Conservation (phyloP, 1,139 yeast genomes). For the Cylindricascospora bacillispora region DNA sequence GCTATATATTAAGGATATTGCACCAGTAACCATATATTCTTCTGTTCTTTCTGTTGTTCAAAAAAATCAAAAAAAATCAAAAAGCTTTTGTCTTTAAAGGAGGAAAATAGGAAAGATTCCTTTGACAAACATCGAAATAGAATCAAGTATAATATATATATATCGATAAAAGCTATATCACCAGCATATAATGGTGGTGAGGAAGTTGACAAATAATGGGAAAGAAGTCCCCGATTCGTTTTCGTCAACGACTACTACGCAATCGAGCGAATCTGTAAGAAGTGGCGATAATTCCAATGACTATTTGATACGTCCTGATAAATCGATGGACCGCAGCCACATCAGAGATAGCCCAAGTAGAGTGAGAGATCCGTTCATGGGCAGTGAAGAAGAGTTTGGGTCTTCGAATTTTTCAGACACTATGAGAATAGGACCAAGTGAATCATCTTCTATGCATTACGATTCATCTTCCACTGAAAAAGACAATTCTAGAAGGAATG, state of each 20-base stretch:
- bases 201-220: constrained; percentile 9
- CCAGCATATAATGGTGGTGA: constrained; percentile 6
- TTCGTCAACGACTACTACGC: constrained; percentile 2
- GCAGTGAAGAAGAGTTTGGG: constrained; percentile 6
- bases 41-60: too few relatives aligned
- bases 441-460: background rate
- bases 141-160: too few relatives aligned
- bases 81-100: too few relatives aligned
- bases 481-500: constrained; percentile 3
- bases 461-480: background rate
- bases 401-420: background rate
- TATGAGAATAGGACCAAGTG: background rate
- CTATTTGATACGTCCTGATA: background rate
- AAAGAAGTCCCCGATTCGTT: constrained; percentile 1
- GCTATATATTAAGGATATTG: too few relatives aligned
- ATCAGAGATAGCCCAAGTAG: background rate
- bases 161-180: too few relatives aligned
- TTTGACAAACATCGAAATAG: too few relatives aligned
- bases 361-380: constrained; percentile 4
- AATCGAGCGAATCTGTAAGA: background rate
- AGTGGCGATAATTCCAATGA: too few relatives aligned
- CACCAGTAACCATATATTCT: too few relatives aligned
- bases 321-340: background rate
- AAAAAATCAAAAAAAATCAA: too few relatives aligned
- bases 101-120: too few relatives aligned